These are phyloP conservation scores for Penicillium sp. DNA, from an alignment of 2,329 filamentous ascomycete genomes.

Conservation along the genomic window DNA sequence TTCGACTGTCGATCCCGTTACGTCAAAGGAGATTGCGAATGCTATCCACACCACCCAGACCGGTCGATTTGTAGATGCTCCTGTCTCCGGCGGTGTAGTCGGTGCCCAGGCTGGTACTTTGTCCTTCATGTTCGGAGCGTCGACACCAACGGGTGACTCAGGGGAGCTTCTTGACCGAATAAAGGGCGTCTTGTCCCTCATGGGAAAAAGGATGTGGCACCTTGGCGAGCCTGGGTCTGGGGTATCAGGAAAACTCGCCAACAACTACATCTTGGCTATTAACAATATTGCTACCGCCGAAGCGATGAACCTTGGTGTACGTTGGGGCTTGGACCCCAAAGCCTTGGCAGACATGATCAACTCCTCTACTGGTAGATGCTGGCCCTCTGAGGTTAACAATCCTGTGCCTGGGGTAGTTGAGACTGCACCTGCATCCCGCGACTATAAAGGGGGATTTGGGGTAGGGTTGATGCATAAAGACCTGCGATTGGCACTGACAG, in stretches of 20 bases:
- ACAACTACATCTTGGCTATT: conserved; percentile 93
- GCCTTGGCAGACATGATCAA: conserved; percentile 85
- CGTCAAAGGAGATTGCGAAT: conserved; percentile 75
- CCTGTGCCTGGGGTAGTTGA: conserved; percentile 83
- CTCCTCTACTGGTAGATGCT: conserved; percentile 89
- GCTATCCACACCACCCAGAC: conserved; percentile 65
- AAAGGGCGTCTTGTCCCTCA: conserved; percentile 69
- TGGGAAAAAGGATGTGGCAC: conserved; percentile 85
- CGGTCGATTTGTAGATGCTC: conserved; percentile 85
- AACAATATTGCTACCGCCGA: conserved; percentile 78
- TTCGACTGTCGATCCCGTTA: conserved; percentile 91
- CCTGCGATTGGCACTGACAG: conserved; percentile 69
- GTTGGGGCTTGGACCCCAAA: conserved; percentile 63
- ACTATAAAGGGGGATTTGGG: conserved; percentile 76
- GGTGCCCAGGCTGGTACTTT: conserved; percentile 83
- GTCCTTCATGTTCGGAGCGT: conserved; percentile 91
- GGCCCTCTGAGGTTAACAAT: conserved; percentile 95
- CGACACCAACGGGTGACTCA: conserved; percentile 31
- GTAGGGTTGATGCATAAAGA: conserved; percentile 81
- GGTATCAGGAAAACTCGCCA: conserved; percentile 88
- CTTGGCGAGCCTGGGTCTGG: conserved; percentile 83
- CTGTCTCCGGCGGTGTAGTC: conserved; percentile 95
- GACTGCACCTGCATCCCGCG: conserved; percentile 70
- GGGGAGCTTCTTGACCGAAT: conserved; percentile 61
- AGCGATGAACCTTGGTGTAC: conserved; percentile 65